Evolutionary conservation across 2,329 filamentous ascomycete species (phyloP).

Genomic region (Cryphonectria carpinicola): DNA sequence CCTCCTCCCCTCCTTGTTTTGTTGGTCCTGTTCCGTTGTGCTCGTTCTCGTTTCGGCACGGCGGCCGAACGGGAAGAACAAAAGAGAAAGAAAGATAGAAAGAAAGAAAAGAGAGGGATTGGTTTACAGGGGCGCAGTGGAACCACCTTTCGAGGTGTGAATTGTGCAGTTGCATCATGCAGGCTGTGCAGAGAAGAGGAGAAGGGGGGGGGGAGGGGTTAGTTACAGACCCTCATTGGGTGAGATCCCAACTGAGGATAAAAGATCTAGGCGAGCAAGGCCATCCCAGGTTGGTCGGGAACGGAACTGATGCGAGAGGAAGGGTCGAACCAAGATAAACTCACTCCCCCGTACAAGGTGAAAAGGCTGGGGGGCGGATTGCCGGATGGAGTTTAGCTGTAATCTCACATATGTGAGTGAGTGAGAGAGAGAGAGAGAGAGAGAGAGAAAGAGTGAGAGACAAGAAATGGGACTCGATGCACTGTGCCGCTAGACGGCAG

Average conservation of each 20-base stretch:
- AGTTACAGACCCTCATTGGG: slow-evolving; percentile 14
- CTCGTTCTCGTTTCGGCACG: slow-evolving; percentile 20
- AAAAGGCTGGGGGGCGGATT: slow-evolving; percentile 11
- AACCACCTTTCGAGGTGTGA: slow-evolving; percentile 2
- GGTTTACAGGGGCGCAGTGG: slow-evolving; percentile 17
- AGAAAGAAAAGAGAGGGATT: not conserved
- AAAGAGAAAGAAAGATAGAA: no score
- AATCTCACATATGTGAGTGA: not conserved
- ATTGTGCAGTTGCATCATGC: slow-evolving; percentile 19
- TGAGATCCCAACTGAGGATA: slow-evolving; percentile 10
- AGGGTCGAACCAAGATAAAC: slow-evolving; percentile 1
- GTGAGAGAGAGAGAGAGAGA: no score
- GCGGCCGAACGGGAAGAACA: slow-evolving; percentile 9
- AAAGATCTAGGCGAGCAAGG: slow-evolving; percentile 21
- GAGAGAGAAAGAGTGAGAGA: not conserved
- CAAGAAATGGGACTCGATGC: not conserved
- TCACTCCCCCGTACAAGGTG: slow-evolving; percentile 16
- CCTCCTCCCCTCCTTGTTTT: not conserved
- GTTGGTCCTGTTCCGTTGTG: not conserved
- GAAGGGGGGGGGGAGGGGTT: slow-evolving; percentile 9
- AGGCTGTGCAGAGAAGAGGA: slow-evolving; percentile 17
- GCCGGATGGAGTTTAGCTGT: slow-evolving; percentile 21
- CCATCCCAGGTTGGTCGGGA: slow-evolving; percentile 23
- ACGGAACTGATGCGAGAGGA: slow-evolving; percentile 8
- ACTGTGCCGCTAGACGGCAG: slow-evolving; percentile 8